Evolutionary conservation across 805 yeast species (phyloP).

Genomic region (Saturnispora bothae): DNA sequence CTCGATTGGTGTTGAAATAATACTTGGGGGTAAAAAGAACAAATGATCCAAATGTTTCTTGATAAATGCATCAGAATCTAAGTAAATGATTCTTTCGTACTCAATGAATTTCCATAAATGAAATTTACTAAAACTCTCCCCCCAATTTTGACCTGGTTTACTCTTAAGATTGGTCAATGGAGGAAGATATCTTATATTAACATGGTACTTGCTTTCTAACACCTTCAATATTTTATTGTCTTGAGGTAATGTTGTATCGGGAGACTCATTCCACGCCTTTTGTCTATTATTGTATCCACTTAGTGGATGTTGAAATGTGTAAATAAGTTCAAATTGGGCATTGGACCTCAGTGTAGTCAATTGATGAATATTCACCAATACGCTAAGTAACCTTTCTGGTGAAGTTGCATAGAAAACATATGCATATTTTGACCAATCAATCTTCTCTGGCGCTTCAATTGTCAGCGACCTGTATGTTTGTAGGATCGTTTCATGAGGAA

Average conservation of each 20-base stretch:
- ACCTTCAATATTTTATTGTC: slow-evolving; percentile 1
- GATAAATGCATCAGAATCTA: slow-evolving; percentile 47
- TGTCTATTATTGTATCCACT: slow-evolving; percentile 5
- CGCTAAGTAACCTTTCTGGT: slow-evolving; percentile 38
- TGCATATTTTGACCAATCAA: slow-evolving; percentile 38
- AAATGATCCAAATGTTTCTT: slow-evolving; percentile 37
- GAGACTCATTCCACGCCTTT: slow-evolving; percentile 3
- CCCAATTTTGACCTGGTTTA: slow-evolving; percentile 29
- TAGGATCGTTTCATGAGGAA: slow-evolving; percentile 14
- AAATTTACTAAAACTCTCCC: slow-evolving; percentile 44
- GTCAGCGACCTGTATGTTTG: slow-evolving; percentile 10
- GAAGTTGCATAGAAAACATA: slow-evolving; percentile 55
- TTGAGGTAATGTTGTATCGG: not conserved
- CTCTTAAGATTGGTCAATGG: slow-evolving; percentile 13
- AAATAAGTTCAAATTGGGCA: slow-evolving; percentile 39
- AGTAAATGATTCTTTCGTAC: slow-evolving; percentile 42
- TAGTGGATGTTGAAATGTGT: slow-evolving; percentile 16
- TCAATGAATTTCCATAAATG: slow-evolving; percentile 38
- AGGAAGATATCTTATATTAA: slow-evolving; percentile 24
- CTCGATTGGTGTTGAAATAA: slow-evolving; percentile 35
- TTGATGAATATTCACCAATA: slow-evolving; percentile 36
- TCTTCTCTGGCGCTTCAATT: slow-evolving; percentile 8
- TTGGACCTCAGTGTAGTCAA: slow-evolving; percentile 27
- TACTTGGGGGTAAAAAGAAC: slow-evolving; percentile 38
- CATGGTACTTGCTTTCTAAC: slow-evolving; percentile 12